Evolutionary conservation across 345 rosid genomes (phyloP).

Genomic region (Erodium maritimum): DNA sequence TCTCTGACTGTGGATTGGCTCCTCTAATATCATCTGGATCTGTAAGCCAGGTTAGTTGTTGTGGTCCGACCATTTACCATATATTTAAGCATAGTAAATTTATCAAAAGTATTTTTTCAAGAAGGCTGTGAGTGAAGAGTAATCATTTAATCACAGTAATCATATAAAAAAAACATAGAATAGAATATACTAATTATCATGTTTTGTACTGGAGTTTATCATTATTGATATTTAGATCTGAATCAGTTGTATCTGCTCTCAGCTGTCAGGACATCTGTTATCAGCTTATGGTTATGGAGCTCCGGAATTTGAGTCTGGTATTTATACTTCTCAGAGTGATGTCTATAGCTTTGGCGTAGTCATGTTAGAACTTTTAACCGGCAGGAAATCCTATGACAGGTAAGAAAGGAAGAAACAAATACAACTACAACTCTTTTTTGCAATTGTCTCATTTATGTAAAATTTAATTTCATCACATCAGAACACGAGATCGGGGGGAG

Average conservation of each 20-base stretch:
- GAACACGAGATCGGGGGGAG: constrained; percentile 66
- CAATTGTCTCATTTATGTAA: neutral
- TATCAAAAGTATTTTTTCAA: too few species aligned
- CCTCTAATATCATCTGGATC: constrained; percentile 73
- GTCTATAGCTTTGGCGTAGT: constrained; percentile 96
- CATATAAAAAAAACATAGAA: too few species aligned
- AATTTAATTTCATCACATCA: constrained; percentile 21
- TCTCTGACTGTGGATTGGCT: constrained; percentile 92
- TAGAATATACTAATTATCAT: too few species aligned
- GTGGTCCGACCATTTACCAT: neutral
- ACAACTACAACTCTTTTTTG: neutral
- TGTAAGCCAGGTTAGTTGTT: constrained; percentile 89
- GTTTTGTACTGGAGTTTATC: neutral
- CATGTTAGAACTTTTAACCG: constrained; percentile 94
- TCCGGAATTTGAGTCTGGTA: constrained; percentile 91
- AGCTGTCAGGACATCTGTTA: constrained; percentile 86
- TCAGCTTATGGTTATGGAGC: constrained; percentile 86
- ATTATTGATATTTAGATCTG: constrained; percentile 2
- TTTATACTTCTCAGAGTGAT: constrained; percentile 77
- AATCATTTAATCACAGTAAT: too few species aligned
- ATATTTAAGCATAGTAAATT: too few species aligned
- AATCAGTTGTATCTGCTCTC: constrained; percentile 18
- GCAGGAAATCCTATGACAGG: constrained; percentile 82
- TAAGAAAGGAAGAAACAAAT: constrained; percentile 13
- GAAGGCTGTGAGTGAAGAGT: too few species aligned